Conservation (phyloP, 208 protist species). For the Leishmania lainsoni region DNA sequence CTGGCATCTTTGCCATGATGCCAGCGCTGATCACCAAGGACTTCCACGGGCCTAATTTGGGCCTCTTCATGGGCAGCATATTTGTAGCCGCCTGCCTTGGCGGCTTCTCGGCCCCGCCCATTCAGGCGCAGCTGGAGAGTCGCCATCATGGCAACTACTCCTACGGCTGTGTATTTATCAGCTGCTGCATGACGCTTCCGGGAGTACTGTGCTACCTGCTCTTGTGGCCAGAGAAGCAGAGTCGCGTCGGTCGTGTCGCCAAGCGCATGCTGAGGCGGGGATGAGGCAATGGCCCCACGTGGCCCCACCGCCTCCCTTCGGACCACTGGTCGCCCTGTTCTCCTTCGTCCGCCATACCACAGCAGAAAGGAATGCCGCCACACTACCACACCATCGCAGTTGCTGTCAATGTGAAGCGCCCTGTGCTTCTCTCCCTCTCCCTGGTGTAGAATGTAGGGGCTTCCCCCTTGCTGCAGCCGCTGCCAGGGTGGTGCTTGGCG, state of each 20-base stretch:
- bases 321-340: not conserved
- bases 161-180: slow-evolving; percentile 81
- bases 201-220: slow-evolving; percentile 66
- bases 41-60: slow-evolving; percentile 81
- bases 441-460: not conserved
- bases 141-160: slow-evolving; percentile 75
- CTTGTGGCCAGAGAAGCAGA: slow-evolving; percentile 63
- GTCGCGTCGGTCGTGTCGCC: slow-evolving; percentile 17
- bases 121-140: slow-evolving; percentile 69
- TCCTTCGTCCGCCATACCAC: not conserved
- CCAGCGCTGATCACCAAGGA: slow-evolving; percentile 64
- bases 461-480: not conserved
- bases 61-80: slow-evolving; percentile 75
- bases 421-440: not conserved
- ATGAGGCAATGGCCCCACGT: not conserved
- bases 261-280: slow-evolving; percentile 13
- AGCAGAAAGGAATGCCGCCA: not conserved
- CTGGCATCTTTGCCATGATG: slow-evolving; percentile 85
- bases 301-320: not conserved
- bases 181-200: slow-evolving; percentile 58
- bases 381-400: not conserved
- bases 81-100: slow-evolving; percentile 76
- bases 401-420: not conserved
- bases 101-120: slow-evolving; percentile 74
- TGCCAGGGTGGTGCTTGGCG: not conserved